phyloP scores from a whole-genome alignment of 2,329 filamentous ascomycete genomes.

The Hypoxylon sp. region DNA sequence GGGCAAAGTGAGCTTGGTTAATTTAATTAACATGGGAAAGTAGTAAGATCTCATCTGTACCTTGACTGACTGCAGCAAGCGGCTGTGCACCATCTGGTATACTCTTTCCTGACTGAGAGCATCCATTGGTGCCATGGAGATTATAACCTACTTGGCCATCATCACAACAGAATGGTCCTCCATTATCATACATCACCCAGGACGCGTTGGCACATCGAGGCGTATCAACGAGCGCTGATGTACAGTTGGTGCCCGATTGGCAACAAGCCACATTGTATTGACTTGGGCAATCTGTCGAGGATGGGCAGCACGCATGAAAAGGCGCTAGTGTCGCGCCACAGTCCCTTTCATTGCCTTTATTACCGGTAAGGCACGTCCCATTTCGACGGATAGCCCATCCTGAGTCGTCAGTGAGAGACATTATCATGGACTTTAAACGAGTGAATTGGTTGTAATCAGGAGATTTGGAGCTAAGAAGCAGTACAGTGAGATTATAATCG shows the following conservation, averaged over 20 bases:
- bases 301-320: slow-evolving; percentile 46
- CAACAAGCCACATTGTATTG: slow-evolving; percentile 36
- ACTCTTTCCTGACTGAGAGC: slow-evolving; percentile 26
- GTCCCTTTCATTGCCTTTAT: slow-evolving; percentile 21
- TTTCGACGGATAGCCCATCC: slow-evolving; percentile 47
- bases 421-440: not conserved
- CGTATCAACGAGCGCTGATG: slow-evolving; percentile 27
- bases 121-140: slow-evolving; percentile 30
- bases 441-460: not conserved
- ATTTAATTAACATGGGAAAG: not conserved
- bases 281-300: slow-evolving; percentile 38
- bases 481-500: not conserved
- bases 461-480: not conserved
- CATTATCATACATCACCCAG: slow-evolving; percentile 47
- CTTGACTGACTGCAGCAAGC: slow-evolving; percentile 41
- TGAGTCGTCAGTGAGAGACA: not conserved
- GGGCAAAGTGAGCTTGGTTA: slow-evolving; percentile 10
- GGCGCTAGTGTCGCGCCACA: slow-evolving; percentile 37
- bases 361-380: slow-evolving; percentile 37
- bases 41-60: slow-evolving; percentile 20
- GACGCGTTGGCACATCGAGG: slow-evolving; percentile 43
- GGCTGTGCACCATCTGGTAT: slow-evolving; percentile 37
- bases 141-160: slow-evolving; percentile 41
- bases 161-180: slow-evolving; percentile 46
- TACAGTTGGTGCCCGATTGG: slow-evolving; percentile 40